Percentiles rank a stretch among this genome's conserved stretches.
These are phyloP conservation scores for Cercospora sesami DNA, from an alignment of 2,329 filamentous ascomycete genomes.

Conservation along the genomic window DNA sequence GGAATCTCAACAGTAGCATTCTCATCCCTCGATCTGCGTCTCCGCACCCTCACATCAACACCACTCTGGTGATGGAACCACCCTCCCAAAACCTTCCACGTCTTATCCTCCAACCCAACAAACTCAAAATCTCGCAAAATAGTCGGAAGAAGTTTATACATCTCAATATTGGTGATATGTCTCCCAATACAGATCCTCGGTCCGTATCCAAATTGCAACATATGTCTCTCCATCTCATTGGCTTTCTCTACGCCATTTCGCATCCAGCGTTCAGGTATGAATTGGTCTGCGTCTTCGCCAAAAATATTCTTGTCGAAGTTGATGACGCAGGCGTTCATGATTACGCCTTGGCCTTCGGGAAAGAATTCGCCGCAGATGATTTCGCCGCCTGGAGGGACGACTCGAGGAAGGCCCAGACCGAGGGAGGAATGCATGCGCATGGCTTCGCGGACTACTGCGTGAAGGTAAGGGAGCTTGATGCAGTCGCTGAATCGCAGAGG, in stretches of 20 bases:
- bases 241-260: neutral
- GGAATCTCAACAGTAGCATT: conserved; percentile 1
- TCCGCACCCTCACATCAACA: conserved; percentile 5
- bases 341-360: conserved; percentile 2
- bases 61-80: conserved; percentile 16
- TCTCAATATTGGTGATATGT: conserved; percentile 15
- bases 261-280: conserved; percentile 15
- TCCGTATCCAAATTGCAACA: conserved; percentile 15
- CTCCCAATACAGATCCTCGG: conserved; percentile 17
- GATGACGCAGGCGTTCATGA: conserved; percentile 7
- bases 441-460: conserved; percentile 49
- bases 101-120: conserved; percentile 11
- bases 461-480: conserved; percentile 43
- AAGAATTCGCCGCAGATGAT: neutral
- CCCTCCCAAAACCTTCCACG: conserved; percentile 16
- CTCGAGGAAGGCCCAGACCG: conserved; percentile 7
- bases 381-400: conserved; percentile 6
- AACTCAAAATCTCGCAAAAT: conserved; percentile 13
- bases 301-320: conserved; percentile 13
- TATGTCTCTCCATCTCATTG: conserved; percentile 11
- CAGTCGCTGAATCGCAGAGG: conserved; percentile 37
- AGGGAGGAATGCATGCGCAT: conserved; percentile 42
- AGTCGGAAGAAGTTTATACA: conserved; percentile 15
- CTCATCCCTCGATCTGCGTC: neutral
- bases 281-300: conserved; percentile 13